These are phyloP conservation scores for Hortiboletus rubellus DNA, from an alignment of 1,284 basidiomycete species.

Conservation along the genomic window DNA sequence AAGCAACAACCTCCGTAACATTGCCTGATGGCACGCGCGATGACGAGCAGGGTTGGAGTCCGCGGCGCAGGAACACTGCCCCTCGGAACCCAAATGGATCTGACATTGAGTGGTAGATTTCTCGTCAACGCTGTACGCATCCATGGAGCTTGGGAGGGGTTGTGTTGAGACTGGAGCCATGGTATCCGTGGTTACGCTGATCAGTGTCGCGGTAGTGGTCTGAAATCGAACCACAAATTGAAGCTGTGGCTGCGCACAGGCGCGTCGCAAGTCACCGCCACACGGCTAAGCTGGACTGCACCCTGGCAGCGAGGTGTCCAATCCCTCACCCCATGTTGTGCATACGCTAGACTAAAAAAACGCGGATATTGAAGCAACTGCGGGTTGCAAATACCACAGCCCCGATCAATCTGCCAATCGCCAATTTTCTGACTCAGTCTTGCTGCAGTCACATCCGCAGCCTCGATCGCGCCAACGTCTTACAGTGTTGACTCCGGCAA, in stretches of 20 bases:
- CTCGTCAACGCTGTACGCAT: conserved; percentile 17
- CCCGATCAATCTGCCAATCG: background rate
- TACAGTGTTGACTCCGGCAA: conserved; percentile 29
- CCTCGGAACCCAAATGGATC: conserved; percentile 22
- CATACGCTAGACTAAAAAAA: background rate
- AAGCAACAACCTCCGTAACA: conserved; percentile 37
- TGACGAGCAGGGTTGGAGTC: conserved; percentile 24
- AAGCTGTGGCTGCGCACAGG: background rate
- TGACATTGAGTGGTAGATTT: conserved; percentile 28
- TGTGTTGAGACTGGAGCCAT: conserved; percentile 31
- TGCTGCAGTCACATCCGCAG: conserved; percentile 45
- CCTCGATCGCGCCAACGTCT: conserved; percentile 59
- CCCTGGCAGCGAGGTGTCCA: too few species aligned
- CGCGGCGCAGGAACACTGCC: conserved; percentile 23
- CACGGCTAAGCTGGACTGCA: background rate
- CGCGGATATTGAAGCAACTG: conserved; percentile 7
- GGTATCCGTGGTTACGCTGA: conserved; percentile 17
- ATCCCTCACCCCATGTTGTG: too few species aligned
- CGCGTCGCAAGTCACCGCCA: conserved; percentile 7
- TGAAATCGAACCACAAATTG: background rate
- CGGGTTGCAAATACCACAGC: conserved; percentile 9
- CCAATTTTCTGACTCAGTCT: conserved; percentile 2
- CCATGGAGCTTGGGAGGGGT: conserved; percentile 27
- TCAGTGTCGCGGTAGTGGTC: conserved; percentile 7
- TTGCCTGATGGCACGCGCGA: conserved; percentile 39